Evolutionary conservation across 306 rosid genomes (phyloP), one percentile per base, ranked within the genome.

Genomic region (Cucumis hystrix): DNA sequence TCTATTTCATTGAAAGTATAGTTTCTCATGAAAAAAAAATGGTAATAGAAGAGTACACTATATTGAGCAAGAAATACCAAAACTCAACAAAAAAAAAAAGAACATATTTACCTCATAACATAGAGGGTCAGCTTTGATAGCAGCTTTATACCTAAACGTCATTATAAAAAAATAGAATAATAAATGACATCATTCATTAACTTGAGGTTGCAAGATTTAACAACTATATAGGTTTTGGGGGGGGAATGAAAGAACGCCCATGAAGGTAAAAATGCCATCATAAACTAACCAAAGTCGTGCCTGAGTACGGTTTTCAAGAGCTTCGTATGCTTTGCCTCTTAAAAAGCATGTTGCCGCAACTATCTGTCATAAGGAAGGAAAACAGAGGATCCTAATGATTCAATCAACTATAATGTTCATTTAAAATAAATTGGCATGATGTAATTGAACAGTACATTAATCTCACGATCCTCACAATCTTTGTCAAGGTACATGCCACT

Each of bases 311-410:
- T 92, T 92, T 83, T 92, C 97, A 55, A 89, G 77, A 78, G 99
- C 99, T 86, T 91, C 99, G 77, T 86, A 88, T 41, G 97, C 99
- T 84, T 89, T 95, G 28, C 97, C 97, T 77, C 98, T 84, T 74
- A 95, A 80, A 85, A 95, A 95, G 81, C 97, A 95, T 86, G 91
- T 91, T 65, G 99, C 97, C 79, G 99, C 91, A 65, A 93, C 87
- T 89, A 89, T 91, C 97, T 92, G 89, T 88, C 35, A 78, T 16
- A 75, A 40, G 75, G 82, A 25, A 75, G 56, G 75, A 85, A 74
- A 77, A 76, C 30, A 43, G 74, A 83, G 73, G 69, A 67, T 10
- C 37, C 65, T 37, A 78, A 20, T 68, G 58, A 72, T 52, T 16
- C 6, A 2, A 47, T 47, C 52, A 47, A 47, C 16, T 11, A n/a